Conservation (phyloP, 352 stramenopile genomes). For the Phytophthora colocasiae region DNA sequence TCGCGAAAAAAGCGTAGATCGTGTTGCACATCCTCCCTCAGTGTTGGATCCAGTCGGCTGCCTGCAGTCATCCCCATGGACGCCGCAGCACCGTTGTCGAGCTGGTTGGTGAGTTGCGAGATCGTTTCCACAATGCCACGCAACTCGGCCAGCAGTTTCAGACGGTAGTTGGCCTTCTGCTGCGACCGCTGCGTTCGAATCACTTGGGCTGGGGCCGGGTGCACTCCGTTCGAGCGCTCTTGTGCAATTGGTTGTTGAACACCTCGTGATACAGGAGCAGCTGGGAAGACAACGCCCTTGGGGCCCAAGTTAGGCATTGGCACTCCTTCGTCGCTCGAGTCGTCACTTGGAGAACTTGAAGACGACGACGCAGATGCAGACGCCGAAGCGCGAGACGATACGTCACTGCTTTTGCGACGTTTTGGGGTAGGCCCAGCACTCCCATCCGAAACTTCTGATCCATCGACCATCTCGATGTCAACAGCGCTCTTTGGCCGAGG, state of each 20-base stretch:
- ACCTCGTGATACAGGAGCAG: background rate
- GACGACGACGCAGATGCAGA: conserved; percentile 23
- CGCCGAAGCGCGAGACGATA: conserved; percentile 10
- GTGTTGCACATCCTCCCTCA: conserved; percentile 39
- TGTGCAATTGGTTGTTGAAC: background rate
- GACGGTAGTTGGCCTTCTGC: conserved; percentile 36
- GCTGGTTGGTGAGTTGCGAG: conserved; percentile 33
- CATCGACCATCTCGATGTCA: conserved; percentile 10
- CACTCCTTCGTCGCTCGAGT: conserved; percentile 26
- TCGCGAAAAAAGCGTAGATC: conserved; percentile 41
- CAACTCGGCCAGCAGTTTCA: conserved; percentile 37
- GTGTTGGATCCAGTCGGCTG: conserved; percentile 28
- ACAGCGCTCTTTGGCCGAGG: conserved; percentile 13
- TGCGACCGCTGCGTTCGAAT: conserved; percentile 10
- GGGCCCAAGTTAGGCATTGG: conserved; percentile 1
- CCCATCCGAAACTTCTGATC: conserved; percentile 26
- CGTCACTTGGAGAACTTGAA: conserved; percentile 21
- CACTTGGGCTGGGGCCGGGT: conserved; percentile 7
- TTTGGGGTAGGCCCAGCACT: conserved; percentile 19
- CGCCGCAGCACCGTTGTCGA: conserved; percentile 17
- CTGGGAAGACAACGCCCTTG: conserved; percentile 5
- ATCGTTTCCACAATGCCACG: conserved; percentile 43
- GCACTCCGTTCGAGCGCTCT: conserved; percentile 13
- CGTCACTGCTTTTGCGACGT: conserved; percentile 20
- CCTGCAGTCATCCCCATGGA: conserved; percentile 25